These are phyloP conservation scores for Gracilaria vermiculophylla DNA, from an alignment of 23 red algal species.

Conservation along the genomic window DNA sequence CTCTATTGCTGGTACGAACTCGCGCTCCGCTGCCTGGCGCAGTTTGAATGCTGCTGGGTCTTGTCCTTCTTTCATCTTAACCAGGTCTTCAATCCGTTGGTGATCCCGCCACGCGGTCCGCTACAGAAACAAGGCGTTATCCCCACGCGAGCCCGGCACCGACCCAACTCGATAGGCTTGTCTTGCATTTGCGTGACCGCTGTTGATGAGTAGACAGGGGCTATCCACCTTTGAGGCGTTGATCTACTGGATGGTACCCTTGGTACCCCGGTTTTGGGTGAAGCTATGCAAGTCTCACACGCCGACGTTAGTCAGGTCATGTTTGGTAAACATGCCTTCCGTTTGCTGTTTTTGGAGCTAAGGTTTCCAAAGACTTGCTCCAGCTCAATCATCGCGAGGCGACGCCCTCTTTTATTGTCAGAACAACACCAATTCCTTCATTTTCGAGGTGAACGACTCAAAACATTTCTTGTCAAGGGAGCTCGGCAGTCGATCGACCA, in stretches of 20 bases:
- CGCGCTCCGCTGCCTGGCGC: constrained; percentile 54
- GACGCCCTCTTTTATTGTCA: too few relatives aligned
- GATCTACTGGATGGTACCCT: constrained; percentile 80
- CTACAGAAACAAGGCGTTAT: constrained; percentile 66
- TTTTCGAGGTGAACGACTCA: too few relatives aligned
- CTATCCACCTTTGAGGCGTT: constrained; percentile 64
- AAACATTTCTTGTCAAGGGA: too few relatives aligned
- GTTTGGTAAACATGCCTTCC: neutral
- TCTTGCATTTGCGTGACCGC: constrained; percentile 55
- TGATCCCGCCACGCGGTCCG: constrained; percentile 65
- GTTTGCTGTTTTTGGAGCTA: neutral
- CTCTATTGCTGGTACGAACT: constrained; percentile 25
- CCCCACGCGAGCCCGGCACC: constrained; percentile 69
- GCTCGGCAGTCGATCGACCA: too few relatives aligned
- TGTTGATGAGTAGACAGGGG: constrained; percentile 61
- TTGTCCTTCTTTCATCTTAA: constrained; percentile 77
- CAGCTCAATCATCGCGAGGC: too few relatives aligned
- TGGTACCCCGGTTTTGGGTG: constrained; percentile 67
- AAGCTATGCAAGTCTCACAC: constrained; percentile 66
- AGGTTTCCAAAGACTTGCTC: too few relatives aligned
- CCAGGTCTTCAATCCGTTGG: constrained; percentile 63
- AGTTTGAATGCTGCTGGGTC: constrained; percentile 73
- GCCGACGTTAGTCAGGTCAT: neutral
- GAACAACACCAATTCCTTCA: too few relatives aligned
- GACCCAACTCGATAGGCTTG: constrained; percentile 70